phyloP scores from a whole-genome alignment of 2,329 filamentous ascomycete species.

The Endocalyx cinctus region DNA sequence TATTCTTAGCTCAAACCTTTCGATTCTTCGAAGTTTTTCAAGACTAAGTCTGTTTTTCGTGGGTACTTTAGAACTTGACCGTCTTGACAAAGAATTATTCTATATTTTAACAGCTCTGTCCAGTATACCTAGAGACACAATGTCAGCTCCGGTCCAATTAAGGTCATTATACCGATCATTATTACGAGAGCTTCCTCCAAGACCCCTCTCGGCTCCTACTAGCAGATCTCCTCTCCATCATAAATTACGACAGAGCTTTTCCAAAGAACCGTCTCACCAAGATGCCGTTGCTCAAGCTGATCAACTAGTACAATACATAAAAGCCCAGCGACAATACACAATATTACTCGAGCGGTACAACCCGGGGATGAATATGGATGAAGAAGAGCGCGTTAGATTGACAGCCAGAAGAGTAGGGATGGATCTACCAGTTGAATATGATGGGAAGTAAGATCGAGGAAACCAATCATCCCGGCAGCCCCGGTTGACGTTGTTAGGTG shows the following conservation, averaged over 20 bases:
- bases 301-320: conserved; percentile 75
- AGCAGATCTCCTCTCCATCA: conserved; percentile 64
- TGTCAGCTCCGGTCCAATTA: conserved; percentile 43
- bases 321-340: conserved; percentile 79
- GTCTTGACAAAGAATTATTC: too few species aligned
- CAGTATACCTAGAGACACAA: too few species aligned
- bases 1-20: too few species aligned
- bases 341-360: conserved; percentile 88
- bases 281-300: conserved; percentile 52
- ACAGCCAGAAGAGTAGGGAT: conserved; percentile 85
- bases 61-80: too few species aligned
- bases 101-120: too few species aligned
- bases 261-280: conserved; percentile 27
- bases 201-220: conserved; percentile 46
- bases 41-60: too few species aligned
- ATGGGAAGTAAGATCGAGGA: conserved; percentile 8
- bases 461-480: too few species aligned
- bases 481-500: too few species aligned
- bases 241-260: conserved; percentile 62
- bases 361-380: conserved; percentile 82
- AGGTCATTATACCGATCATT: conserved; percentile 83
- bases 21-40: too few species aligned
- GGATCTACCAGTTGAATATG: conserved; percentile 69
- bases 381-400: conserved; percentile 77
- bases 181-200: conserved; percentile 82